A percentile compares a stretch with the other conserved stretches of the same genome.
These are phyloP conservation scores for Phytophthora ohioensis DNA, from an alignment of 352 stramenopile species.

Conservation along the genomic window DNA sequence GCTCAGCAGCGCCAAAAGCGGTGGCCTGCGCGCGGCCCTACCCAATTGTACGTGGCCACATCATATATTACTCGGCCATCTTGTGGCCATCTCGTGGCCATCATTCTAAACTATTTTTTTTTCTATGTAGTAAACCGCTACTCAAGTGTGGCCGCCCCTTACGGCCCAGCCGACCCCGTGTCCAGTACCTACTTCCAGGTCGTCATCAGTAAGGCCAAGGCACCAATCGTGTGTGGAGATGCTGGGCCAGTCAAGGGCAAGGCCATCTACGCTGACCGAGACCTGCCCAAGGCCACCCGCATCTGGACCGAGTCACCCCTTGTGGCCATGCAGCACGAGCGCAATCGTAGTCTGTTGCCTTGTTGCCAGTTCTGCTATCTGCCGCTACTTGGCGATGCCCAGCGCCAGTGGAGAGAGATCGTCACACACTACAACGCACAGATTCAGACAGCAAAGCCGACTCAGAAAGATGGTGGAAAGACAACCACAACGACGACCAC, in stretches of 20 bases:
- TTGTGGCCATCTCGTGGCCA: background rate
- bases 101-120: conserved; percentile 2
- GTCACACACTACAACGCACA: conserved; percentile 39
- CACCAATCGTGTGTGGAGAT: conserved; percentile 65
- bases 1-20: conserved; percentile 21
- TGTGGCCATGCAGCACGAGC: conserved; percentile 78
- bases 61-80: too few relatives aligned
- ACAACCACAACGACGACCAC: conserved; percentile 10
- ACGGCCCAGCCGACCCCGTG: conserved; percentile 54
- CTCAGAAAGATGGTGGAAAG: conserved; percentile 14
- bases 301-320: conserved; percentile 82
- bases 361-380: conserved; percentile 84
- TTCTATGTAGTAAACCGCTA: conserved; percentile 41
- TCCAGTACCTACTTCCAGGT: conserved; percentile 70
- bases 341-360: conserved; percentile 46
- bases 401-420: conserved; percentile 58
- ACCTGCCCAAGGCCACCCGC: conserved; percentile 50
- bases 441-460: background rate
- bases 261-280: conserved; percentile 67
- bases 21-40: conserved; percentile 20
- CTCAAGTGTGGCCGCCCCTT: conserved; percentile 67
- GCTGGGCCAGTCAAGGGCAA: conserved; percentile 76
- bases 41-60: conserved; percentile 28
- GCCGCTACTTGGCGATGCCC: conserved; percentile 62
- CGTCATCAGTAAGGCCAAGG: conserved; percentile 68